phyloP scores from a whole-genome alignment of 164 flowering plant species.

The Tetrastigma voinierianum region DNA sequence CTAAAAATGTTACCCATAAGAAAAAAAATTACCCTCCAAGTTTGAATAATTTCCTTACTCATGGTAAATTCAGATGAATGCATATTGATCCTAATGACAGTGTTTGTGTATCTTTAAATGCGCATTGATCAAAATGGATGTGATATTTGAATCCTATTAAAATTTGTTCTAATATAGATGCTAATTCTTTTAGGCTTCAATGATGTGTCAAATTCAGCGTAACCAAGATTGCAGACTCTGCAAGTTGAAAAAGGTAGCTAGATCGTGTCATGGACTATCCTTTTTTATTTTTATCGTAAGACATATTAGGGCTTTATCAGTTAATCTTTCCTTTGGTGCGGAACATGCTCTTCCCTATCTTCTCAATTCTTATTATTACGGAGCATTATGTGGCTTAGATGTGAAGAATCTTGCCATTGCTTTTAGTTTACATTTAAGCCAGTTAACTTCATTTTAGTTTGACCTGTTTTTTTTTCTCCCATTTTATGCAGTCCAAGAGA shows the following conservation, averaged over 20 bases:
- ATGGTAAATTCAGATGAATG: neutral
- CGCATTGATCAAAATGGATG: neutral
- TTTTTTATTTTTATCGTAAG: too few species aligned
- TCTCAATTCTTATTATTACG: neutral
- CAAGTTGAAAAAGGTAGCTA: conserved; percentile 63
- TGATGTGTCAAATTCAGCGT: conserved; percentile 39
- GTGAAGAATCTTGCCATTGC: neutral
- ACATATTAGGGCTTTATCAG: too few species aligned
- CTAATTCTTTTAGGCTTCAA: conserved; percentile 38
- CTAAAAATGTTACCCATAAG: too few species aligned
- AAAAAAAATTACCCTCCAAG: neutral
- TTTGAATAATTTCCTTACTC: neutral
- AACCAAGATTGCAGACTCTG: conserved; percentile 24
- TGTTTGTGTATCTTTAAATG: neutral
- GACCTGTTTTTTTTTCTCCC: too few species aligned
- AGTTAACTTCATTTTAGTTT: neutral
- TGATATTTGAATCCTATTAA: neutral
- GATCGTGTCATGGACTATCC: neutral
- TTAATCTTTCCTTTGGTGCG: neutral
- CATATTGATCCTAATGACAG: neutral
- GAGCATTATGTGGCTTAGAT: neutral
- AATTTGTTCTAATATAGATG: neutral
- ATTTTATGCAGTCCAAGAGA: neutral
- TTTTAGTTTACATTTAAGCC: neutral
- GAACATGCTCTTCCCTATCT: neutral